These are phyloP conservation scores for Telfairia occidentalis DNA, from an alignment of 331 rosid species.

Conservation along the genomic window DNA sequence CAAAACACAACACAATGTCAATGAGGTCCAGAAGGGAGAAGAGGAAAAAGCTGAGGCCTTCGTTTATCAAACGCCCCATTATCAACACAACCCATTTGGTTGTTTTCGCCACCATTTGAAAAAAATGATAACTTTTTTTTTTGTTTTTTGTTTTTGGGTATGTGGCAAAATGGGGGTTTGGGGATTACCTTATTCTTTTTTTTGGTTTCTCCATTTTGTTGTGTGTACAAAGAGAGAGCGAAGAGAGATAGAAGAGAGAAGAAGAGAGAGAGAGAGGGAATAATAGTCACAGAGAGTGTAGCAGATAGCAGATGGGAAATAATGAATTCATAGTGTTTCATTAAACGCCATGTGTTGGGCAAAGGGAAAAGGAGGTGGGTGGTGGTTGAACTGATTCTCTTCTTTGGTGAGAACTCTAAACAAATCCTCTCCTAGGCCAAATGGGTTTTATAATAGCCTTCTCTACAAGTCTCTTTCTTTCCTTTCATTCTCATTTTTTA, in stretches of 20 bases:
- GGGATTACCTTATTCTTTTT: too few species aligned
- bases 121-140: too few species aligned
- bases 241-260: not conserved
- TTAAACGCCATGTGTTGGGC: constrained; percentile 34
- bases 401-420: not conserved
- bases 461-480: not conserved
- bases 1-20: constrained; percentile 49
- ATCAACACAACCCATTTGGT: not conserved
- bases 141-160: too few species aligned
- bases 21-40: constrained; percentile 53
- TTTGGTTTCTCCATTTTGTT: not conserved
- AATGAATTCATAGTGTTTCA: constrained; percentile 38
- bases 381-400: constrained; percentile 40
- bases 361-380: constrained; percentile 31
- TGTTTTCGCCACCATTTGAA: not conserved
- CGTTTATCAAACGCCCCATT: constrained; percentile 39
- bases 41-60: constrained; percentile 48
- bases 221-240: constrained; percentile 13
- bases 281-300: constrained; percentile 9
- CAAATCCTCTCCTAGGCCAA: constrained; percentile 14
- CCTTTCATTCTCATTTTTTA: not conserved
- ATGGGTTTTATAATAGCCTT: not conserved
- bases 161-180: too few species aligned
- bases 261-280: constrained; percentile 8
- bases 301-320: constrained; percentile 23